phyloP scores from a whole-genome alignment of 2,329 filamentous ascomycete species.

The Aspergillus puulaauensis region DNA sequence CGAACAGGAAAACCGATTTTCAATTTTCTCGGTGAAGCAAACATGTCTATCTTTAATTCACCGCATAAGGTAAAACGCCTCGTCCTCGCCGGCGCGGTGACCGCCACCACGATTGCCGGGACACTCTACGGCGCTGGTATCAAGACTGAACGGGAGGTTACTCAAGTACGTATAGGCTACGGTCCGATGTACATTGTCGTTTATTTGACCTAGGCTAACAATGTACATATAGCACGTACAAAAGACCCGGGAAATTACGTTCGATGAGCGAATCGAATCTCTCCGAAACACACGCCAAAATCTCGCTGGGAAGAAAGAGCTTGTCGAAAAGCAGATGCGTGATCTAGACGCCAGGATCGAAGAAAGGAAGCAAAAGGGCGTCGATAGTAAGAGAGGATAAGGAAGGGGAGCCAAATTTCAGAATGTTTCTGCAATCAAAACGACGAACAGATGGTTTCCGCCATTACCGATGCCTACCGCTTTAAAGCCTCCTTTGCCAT shows the following conservation, averaged over 20 bases:
- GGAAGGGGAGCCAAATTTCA: neutral
- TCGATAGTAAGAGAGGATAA: slow-evolving; percentile 28
- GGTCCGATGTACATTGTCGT: too few relatives aligned
- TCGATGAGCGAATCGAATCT: slow-evolving; percentile 56
- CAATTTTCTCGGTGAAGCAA: slow-evolving; percentile 1
- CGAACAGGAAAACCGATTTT: neutral
- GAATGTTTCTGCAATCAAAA: neutral
- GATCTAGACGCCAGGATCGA: slow-evolving; percentile 46
- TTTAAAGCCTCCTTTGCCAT: neutral
- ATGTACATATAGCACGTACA: slow-evolving; percentile 40
- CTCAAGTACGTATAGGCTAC: slow-evolving; percentile 44
- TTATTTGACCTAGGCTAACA: neutral
- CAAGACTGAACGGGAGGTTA: slow-evolving; percentile 53
- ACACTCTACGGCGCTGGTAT: slow-evolving; percentile 61
- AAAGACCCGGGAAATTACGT: slow-evolving; percentile 49
- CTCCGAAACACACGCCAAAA: slow-evolving; percentile 52
- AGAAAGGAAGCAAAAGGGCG: slow-evolving; percentile 39
- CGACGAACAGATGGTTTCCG: too few relatives aligned
- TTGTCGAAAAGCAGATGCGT: slow-evolving; percentile 58
- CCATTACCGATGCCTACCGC: neutral
- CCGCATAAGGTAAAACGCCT: slow-evolving; percentile 47
- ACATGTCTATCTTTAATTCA: slow-evolving; percentile 24
- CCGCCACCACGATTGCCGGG: slow-evolving; percentile 57
- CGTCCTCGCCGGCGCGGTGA: slow-evolving; percentile 55
- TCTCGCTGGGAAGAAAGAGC: slow-evolving; percentile 51